A percentile compares a stretch with the other conserved stretches of the same genome.
Conservation (phyloP, 257 asterid genomes). For the Echites panduratus region DNA sequence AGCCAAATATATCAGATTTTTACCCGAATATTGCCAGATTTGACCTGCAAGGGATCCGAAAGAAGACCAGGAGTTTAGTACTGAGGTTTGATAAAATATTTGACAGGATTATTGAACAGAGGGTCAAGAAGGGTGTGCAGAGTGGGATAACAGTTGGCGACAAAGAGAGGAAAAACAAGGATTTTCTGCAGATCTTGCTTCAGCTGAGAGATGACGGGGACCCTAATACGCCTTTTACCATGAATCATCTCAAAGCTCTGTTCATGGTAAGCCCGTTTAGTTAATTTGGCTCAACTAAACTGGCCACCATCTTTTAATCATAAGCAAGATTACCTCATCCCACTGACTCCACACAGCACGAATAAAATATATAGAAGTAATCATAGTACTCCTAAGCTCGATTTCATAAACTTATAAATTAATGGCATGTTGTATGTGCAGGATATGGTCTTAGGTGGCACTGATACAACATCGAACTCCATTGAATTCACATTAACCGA, state of each 20-base stretch:
- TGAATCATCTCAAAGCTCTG: slow-evolving; percentile 60
- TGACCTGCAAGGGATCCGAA: slow-evolving; percentile 59
- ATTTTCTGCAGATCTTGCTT: slow-evolving; percentile 57
- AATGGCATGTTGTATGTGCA: no score
- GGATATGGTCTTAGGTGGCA: slow-evolving; percentile 83
- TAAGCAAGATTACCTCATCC: no score
- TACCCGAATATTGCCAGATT: slow-evolving; percentile 54
- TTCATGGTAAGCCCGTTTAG: slow-evolving; percentile 73
- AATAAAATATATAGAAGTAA: no score
- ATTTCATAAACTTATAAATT: no score
- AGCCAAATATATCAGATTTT: slow-evolving; percentile 62
- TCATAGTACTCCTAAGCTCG: no score
- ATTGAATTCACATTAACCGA: slow-evolving; percentile 64
- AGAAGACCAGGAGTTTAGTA: slow-evolving; percentile 42
- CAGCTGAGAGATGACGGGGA: slow-evolving; percentile 43
- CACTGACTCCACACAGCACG: no score
- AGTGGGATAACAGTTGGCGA: no score
- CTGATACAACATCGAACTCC: slow-evolving; percentile 62
- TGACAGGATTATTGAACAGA: slow-evolving; percentile 41
- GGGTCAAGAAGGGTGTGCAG: slow-evolving; percentile 27
- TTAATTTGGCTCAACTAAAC: no score
- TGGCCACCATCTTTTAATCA: no score
- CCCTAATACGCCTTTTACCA: slow-evolving; percentile 46
- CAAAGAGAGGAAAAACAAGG: slow-evolving; percentile 28
- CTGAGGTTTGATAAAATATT: slow-evolving; percentile 50